Evolutionary conservation across 768 basidiomycete species (phyloP), one percentile per base, ranked within the genome.

Genomic region (Russula dissimulans): DNA sequence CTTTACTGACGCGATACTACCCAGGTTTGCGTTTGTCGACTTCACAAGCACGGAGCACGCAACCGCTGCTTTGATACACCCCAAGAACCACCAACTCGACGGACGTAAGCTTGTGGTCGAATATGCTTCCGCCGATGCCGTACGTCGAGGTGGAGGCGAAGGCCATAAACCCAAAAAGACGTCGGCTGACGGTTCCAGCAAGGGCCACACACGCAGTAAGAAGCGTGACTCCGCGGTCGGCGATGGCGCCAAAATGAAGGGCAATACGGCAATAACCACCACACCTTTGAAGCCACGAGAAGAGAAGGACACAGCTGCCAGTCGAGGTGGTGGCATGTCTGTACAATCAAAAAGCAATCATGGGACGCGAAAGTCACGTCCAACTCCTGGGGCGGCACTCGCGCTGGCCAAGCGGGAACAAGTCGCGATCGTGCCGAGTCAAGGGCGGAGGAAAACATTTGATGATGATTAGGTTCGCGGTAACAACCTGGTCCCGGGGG

Each of bases 21-120:
- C 14, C 22, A 97, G 95, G 15, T 98, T 91, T 75, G 93, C 90
- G 0, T 98, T 98, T 69, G 81, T 95, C 56, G 97, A 99, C 72
- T 99, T 98, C 71, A 80, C 82, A 52, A 81, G 80, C 22, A 78
- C 79, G 3, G 86, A 90, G 60, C 79, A 87, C 60, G 93, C 95
- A 11, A 97, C 92, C 0, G 76, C 81, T 11, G 88, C 84, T 1
- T 82, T 99, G 46, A 79, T 86, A 65, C 91, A 97, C 67, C 81
- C 85, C 54, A 83, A 85, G 68, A 97, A 97, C 71, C 89, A 93
- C 71, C 80, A 79, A 46, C 78, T 95, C 53, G 81, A 91, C 70
- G 92, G 92, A 8, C 81, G 95, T 51, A 83, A 87, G 53, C 81
- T 99, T 54, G 85, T 88, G 4, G 83, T 97, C 34, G 89, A 95